A percentile compares a stretch with the other conserved stretches of the same genome.
Conservation (phyloP, 345 rosid genomes). For the Gossypium stocksii region DNA sequence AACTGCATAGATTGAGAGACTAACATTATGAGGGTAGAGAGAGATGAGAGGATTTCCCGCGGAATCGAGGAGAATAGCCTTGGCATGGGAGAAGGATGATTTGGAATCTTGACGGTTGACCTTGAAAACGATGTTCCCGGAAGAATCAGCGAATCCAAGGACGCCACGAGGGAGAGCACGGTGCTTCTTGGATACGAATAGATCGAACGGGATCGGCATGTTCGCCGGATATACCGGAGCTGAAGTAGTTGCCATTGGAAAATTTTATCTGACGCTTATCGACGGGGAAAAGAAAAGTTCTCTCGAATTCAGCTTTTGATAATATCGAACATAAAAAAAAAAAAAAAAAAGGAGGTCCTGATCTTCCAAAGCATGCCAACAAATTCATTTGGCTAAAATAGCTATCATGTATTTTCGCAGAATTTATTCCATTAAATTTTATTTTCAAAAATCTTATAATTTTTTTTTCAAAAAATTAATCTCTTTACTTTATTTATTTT, state of each 20-base stretch:
- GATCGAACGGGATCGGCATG: conserved; percentile 57
- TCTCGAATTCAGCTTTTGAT: background rate
- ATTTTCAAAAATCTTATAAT: too few species aligned
- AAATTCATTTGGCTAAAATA: background rate
- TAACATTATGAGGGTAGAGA: conserved; percentile 43
- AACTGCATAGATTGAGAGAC: conserved; percentile 16
- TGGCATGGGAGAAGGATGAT: conserved; percentile 14
- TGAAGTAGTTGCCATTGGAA: conserved; percentile 30
- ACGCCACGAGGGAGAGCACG: conserved; percentile 54
- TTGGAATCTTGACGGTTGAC: conserved; percentile 26
- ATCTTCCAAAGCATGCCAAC: background rate
- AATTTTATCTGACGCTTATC: background rate
- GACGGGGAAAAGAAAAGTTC: background rate
- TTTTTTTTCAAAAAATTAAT: too few species aligned
- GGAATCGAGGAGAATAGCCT: conserved; percentile 41
- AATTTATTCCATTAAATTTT: too few species aligned
- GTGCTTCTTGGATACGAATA: conserved; percentile 67
- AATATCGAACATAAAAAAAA: background rate
- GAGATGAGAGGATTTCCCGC: conserved; percentile 47
- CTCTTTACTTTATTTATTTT: too few species aligned
- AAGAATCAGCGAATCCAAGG: conserved; percentile 65
- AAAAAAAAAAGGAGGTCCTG: background rate
- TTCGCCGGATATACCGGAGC: conserved; percentile 26
- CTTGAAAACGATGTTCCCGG: conserved; percentile 43
- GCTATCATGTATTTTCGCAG: too few species aligned